Percentiles rank a stretch among this genome's conserved stretches.
These are phyloP conservation scores for Ramaria sp. DNA, from an alignment of 768 basidiomycete genomes.

Conservation along the genomic window DNA sequence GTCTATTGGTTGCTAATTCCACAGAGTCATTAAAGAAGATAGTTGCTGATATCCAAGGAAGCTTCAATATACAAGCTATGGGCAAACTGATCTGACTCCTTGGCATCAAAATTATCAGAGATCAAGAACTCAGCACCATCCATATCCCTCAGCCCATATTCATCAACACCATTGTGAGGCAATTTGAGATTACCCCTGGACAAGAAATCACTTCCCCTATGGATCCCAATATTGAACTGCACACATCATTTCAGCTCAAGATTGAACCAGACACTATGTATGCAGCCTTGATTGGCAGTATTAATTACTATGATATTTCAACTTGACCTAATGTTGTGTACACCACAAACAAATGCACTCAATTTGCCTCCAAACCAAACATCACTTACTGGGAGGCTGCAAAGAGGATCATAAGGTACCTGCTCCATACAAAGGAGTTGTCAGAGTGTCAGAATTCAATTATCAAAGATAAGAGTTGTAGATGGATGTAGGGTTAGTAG, in stretches of 20 bases:
- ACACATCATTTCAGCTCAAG: neutral
- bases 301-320: conserved; percentile 14
- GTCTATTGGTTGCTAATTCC: neutral
- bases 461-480: too few relatives aligned
- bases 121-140: neutral
- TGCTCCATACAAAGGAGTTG: neutral
- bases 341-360: too few relatives aligned
- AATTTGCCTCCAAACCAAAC: too few relatives aligned
- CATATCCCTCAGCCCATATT: neutral
- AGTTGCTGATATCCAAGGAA: too few relatives aligned
- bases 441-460: too few relatives aligned
- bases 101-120: neutral
- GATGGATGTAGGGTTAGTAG: too few relatives aligned
- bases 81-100: neutral
- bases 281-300: conserved; percentile 12
- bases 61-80: neutral
- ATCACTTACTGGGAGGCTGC: too few relatives aligned
- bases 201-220: conserved; percentile 14
- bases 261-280: neutral
- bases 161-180: conserved; percentile 9
- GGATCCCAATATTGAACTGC: conserved; percentile 11
- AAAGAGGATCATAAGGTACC: conserved; percentile 10
- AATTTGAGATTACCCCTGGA: conserved; percentile 12
- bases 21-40: too few relatives aligned
- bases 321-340: conserved; percentile 18